Conservation (phyloP, 345 rosid species). For the Sapria himalayana region DNA sequence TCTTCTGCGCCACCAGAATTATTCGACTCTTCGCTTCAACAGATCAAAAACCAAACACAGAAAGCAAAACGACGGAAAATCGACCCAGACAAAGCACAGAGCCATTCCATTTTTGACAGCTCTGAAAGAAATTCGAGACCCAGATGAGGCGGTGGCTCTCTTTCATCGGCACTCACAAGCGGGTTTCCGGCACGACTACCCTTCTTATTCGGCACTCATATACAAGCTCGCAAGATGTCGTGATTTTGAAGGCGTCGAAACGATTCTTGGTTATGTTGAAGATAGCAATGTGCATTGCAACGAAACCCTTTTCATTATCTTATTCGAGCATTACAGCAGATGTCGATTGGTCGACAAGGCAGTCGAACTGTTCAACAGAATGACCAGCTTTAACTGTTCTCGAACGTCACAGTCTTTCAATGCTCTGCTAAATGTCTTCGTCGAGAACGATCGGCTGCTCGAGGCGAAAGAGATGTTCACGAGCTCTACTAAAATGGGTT, state of each 20-base stretch:
- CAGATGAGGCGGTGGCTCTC: neutral
- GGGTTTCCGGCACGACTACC: neutral
- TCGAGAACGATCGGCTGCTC: slow-evolving; percentile 26
- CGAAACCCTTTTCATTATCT: slow-evolving; percentile 8
- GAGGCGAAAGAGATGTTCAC: slow-evolving; percentile 35
- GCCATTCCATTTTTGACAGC: slow-evolving; percentile 27
- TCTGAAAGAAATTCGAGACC: slow-evolving; percentile 21
- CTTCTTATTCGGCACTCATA: neutral
- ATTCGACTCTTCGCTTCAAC: slow-evolving; percentile 8
- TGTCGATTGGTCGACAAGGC: slow-evolving; percentile 32
- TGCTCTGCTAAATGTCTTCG: slow-evolving; percentile 39
- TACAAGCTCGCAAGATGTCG: neutral
- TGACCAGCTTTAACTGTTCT: slow-evolving; percentile 36
- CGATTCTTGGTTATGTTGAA: neutral
- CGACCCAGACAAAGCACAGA: slow-evolving; percentile 13
- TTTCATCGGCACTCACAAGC: neutral
- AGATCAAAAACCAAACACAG: slow-evolving; percentile 17
- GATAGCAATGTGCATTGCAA: neutral
- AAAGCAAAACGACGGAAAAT: slow-evolving; percentile 11
- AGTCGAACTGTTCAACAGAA: slow-evolving; percentile 23
- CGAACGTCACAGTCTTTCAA: slow-evolving; percentile 46
- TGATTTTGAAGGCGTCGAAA: neutral
- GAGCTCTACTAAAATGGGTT: slow-evolving; percentile 22
- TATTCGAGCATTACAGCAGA: slow-evolving; percentile 62
- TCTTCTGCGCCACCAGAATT: no score